Base-by-base conservation (phyloP, 208 protist species). In the Acanthamoeba sp. region DNA sequence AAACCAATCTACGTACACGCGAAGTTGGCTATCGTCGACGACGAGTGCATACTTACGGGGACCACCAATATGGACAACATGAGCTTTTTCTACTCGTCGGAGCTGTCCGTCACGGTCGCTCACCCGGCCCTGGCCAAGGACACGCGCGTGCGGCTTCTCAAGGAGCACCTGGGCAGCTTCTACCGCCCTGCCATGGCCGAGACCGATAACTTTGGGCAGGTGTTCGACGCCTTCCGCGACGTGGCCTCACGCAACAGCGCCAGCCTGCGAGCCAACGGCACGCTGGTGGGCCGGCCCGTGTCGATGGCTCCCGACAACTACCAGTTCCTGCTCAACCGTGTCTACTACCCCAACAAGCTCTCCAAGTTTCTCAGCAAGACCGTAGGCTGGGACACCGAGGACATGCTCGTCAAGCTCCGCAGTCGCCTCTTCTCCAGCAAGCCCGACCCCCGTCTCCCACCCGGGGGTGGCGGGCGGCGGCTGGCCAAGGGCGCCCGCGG, bases 61-160 rank as follows among this genome's bases (percentile, higher is more conserved):
- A 95, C 69, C 36, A 95, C 95, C 1, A 96, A 96, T 64, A 96
- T 96, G 95, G 96, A 97, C 55, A 96, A 96, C 64, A 95, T 96
- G 93, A 94, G 84, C 55, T 97, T 97, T 42, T 96, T 96, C 29
- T 92, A 97, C 36, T 97, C 96, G 14, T 95, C 87, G n/a, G 96
- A 97, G 55, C 42, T 96, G 14, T 92, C 55, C 78, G 38, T 87
- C 14, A 95, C 88, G 1, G 82, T 96, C 9, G 52, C 87, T 0
- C 84, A 95, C 36, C 64, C 93, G 42, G n/a, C 2, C 27, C 29
- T 97, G 29, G 90, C 94, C 34, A 96, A 34, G 32, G 73, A 94
- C n/a, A 96, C 95, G 22, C 66, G 92, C 64, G 22, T 87, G 20
- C 71, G 78, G 55, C 59, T 96, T 4, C 64, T 94, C 55, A 73